These are phyloP conservation scores for Aspergillus indologenus DNA, from an alignment of 495 filamentous ascomycete species.

Conservation along the genomic window DNA sequence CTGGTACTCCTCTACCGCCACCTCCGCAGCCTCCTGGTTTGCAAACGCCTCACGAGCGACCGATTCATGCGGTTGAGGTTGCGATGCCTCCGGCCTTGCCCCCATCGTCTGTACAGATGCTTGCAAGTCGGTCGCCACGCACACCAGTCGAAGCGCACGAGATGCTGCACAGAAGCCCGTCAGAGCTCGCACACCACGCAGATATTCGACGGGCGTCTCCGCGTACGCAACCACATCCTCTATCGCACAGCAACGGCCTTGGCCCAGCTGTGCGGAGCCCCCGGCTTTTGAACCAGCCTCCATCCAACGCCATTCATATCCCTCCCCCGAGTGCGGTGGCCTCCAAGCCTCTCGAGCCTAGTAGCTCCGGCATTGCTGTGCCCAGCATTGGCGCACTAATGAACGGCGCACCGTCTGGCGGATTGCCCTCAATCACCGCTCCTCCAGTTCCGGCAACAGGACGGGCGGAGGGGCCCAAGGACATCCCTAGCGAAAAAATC, in stretches of 20 bases:
- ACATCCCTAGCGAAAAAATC: conserved; percentile 63
- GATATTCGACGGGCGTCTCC: conserved; percentile 42
- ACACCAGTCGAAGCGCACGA: conserved; percentile 28
- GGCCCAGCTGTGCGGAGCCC: conserved; percentile 25
- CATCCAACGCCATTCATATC: conserved; percentile 24
- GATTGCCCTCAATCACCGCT: conserved; percentile 37
- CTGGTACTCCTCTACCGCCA: conserved; percentile 27
- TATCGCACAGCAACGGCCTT: conserved; percentile 28
- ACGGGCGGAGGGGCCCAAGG: conserved; percentile 50
- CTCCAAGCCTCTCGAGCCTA: conserved; percentile 25
- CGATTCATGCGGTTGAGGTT: conserved; percentile 30
- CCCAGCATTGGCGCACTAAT: conserved; percentile 53
- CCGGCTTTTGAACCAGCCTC: conserved; percentile 31
- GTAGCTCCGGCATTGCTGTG: conserved; percentile 37
- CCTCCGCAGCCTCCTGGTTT: conserved; percentile 24
- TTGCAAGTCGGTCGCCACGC: conserved; percentile 38
- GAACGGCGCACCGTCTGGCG: conserved; percentile 44
- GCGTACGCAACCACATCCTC: conserved; percentile 27
- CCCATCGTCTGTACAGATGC: conserved; percentile 19
- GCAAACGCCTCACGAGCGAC: conserved; percentile 34
- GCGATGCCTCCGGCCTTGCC: conserved; percentile 25
- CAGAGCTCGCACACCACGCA: conserved; percentile 25
- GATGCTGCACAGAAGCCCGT: conserved; percentile 32
- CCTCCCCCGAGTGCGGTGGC: conserved; percentile 19
- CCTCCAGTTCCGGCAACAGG: conserved; percentile 18